phyloP scores from a whole-genome alignment of 345 rosid genomes.

The Raphanus raphanistrum region DNA sequence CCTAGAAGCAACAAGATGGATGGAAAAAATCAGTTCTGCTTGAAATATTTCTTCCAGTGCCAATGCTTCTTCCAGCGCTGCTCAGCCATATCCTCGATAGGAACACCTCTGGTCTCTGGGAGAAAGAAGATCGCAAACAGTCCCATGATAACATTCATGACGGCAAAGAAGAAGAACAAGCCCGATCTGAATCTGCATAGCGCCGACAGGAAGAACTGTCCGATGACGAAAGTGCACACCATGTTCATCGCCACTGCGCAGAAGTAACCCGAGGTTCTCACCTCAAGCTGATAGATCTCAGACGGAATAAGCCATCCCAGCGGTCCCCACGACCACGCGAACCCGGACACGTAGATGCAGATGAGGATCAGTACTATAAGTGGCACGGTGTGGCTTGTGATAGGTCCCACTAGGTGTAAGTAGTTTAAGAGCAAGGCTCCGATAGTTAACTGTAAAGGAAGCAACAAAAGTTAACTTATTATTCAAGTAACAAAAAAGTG shows the following conservation, averaged over 20 bases:
- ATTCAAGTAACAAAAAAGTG: neutral
- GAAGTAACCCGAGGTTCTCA: slow-evolving; percentile 60
- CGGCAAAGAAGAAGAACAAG: slow-evolving; percentile 59
- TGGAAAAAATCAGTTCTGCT: neutral
- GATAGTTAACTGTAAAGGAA: slow-evolving; percentile 8
- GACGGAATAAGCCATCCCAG: slow-evolving; percentile 71
- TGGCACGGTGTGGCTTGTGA: slow-evolving; percentile 18
- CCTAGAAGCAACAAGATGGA: neutral
- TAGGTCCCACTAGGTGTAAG: slow-evolving; percentile 28
- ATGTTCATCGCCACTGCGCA: slow-evolving; percentile 57
- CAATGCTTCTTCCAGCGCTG: slow-evolving; percentile 57
- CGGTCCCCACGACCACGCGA: slow-evolving; percentile 76
- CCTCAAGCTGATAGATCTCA: slow-evolving; percentile 60
- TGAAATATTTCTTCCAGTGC: slow-evolving; percentile 47
- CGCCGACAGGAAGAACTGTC: slow-evolving; percentile 58
- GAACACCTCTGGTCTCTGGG: slow-evolving; percentile 66
- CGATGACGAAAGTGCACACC: slow-evolving; percentile 55
- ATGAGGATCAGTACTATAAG: slow-evolving; percentile 43
- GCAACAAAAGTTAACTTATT: slow-evolving; percentile 9
- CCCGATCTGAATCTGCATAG: slow-evolving; percentile 53
- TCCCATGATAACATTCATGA: slow-evolving; percentile 60
- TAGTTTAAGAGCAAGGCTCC: slow-evolving; percentile 15
- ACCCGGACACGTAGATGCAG: slow-evolving; percentile 58
- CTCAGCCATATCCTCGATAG: slow-evolving; percentile 59
- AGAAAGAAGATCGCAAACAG: slow-evolving; percentile 39